A percentile compares a stretch with the other conserved stretches of the same genome.
Conservation (phyloP, 805 yeast genomes). For the Wickerhamiella qilinensis region DNA sequence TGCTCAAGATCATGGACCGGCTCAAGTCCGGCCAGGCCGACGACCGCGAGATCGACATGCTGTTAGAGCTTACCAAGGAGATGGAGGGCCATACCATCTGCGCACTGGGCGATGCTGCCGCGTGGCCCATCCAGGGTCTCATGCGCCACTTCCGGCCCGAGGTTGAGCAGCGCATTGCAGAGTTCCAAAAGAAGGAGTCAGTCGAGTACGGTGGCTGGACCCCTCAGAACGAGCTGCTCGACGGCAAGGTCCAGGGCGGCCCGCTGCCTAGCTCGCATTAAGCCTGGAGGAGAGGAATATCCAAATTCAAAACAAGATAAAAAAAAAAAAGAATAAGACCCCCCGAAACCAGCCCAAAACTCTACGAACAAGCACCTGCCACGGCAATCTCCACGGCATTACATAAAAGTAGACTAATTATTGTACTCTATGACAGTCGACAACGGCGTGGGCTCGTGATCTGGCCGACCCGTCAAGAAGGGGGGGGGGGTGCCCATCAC, state of each 20-base stretch:
- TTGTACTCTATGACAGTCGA: no score
- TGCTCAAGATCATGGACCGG: slow-evolving; percentile 71
- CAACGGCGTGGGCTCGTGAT: no score
- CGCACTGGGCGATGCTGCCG: slow-evolving; percentile 86
- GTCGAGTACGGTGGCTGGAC: slow-evolving; percentile 70
- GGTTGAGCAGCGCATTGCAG: slow-evolving; percentile 57
- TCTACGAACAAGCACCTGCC: no score
- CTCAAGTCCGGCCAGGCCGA: slow-evolving; percentile 65
- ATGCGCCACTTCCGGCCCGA: slow-evolving; percentile 73
- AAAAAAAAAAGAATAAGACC: no score
- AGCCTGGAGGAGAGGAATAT: no score
- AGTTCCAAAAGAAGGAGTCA: slow-evolving; percentile 36
- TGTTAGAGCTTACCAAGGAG: slow-evolving; percentile 69
- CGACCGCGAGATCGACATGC: slow-evolving; percentile 69
- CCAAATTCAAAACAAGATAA: no score
- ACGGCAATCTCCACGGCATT: no score
- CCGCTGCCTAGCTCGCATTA: neutral
- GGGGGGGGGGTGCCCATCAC: no score
- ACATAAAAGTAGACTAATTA: no score
- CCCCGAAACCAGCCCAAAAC: no score
- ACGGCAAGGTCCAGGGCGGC: slow-evolving; percentile 35
- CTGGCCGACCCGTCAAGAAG: no score
- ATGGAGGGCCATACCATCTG: slow-evolving; percentile 86
- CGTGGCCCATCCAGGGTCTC: slow-evolving; percentile 87
- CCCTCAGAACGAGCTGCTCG: slow-evolving; percentile 36